A percentile compares a stretch with the other conserved stretches of the same genome.
Evolutionary conservation across 257 asterid species (phyloP).

Genomic region (Verbascum thapsus): DNA sequence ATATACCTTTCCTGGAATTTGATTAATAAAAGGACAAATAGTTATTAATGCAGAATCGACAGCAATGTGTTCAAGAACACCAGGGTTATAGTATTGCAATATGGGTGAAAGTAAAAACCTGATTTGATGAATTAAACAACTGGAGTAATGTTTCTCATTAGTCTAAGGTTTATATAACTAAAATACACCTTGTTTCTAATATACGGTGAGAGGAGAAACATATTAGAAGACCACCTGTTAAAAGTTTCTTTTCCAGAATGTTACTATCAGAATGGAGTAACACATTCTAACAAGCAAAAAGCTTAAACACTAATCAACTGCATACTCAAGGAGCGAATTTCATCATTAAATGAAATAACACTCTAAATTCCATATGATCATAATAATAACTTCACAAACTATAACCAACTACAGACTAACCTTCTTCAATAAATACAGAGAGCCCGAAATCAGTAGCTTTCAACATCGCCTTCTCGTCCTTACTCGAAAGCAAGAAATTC

Average conservation of each 20-base stretch:
- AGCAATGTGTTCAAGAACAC: neutral
- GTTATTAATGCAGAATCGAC: slow-evolving; percentile 7
- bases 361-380: neutral
- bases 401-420: slow-evolving; percentile 31
- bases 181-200: too few species aligned
- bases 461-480: slow-evolving; percentile 52
- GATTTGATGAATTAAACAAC: neutral
- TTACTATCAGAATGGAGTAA: too few species aligned
- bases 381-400: neutral
- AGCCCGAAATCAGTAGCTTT: slow-evolving; percentile 78
- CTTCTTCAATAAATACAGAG: slow-evolving; percentile 75
- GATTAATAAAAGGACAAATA: slow-evolving; percentile 5
- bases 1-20: slow-evolving; percentile 65
- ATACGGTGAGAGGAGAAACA: too few species aligned
- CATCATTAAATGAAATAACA: neutral
- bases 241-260: too few species aligned
- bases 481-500: slow-evolving; percentile 66
- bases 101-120: too few species aligned
- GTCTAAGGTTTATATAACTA: too few species aligned
- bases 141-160: too few species aligned
- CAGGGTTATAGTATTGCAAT: too few species aligned
- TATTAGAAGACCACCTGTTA: too few species aligned
- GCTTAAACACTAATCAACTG: slow-evolving; percentile 3
- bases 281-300: too few species aligned
- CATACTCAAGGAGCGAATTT: neutral